These are phyloP conservation scores for Ceratocystis ficicola DNA, from an alignment of 2,329 filamentous ascomycete species.

Conservation along the genomic window DNA sequence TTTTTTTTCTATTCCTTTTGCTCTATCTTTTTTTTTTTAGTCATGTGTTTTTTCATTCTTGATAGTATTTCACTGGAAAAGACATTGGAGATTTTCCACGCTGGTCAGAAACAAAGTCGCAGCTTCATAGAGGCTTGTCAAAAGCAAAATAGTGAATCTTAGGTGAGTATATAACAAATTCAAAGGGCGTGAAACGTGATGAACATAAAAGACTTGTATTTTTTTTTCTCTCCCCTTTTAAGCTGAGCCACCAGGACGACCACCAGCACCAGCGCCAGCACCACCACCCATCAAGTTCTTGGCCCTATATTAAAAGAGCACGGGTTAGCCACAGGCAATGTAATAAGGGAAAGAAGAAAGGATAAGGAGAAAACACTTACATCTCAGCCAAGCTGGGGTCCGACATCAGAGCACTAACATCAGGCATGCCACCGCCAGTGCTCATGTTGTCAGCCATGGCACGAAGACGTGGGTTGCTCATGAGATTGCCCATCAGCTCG, in stretches of 20 bases:
- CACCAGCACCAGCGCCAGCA: conserved; percentile 26
- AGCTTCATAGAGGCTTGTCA: not conserved
- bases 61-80: conserved; percentile 8
- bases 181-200: not conserved
- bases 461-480: conserved; percentile 82
- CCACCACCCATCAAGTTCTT: conserved; percentile 38
- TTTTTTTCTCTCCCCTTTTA: conserved; percentile 11
- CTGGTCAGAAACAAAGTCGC: not conserved
- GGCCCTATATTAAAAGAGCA: conserved; percentile 29
- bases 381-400: conserved; percentile 88
- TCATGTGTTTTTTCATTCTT: conserved; percentile 8
- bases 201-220: not conserved
- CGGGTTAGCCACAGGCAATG: conserved; percentile 12
- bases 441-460: conserved; percentile 78
- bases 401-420: conserved; percentile 73
- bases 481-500: conserved; percentile 77
- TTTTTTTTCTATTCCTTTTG: not conserved
- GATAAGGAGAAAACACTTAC: conserved; percentile 44
- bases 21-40: not conserved
- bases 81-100: not conserved
- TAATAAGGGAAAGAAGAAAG: not conserved
- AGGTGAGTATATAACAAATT: not conserved
- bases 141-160: not conserved
- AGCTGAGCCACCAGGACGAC: conserved; percentile 24
- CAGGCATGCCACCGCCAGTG: conserved; percentile 69